Base-by-base conservation (phyloP, 139 green algal genomes). In the Chlorella ohadii region DNA sequence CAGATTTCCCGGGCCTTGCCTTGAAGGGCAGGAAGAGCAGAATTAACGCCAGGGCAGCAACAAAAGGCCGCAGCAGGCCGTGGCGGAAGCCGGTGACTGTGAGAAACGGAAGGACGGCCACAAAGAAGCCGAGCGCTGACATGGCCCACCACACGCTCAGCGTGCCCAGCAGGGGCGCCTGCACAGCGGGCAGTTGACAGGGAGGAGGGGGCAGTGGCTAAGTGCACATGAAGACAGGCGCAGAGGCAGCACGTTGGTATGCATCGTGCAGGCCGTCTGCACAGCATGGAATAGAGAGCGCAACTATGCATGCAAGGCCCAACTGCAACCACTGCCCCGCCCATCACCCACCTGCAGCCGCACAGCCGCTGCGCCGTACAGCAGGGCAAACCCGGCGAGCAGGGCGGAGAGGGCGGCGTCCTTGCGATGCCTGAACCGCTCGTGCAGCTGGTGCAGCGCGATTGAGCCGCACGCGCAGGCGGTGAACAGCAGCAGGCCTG, bases 1-100 rank as follows among this genome's bases (percentile, higher is more conserved):
- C n/a, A n/a, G n/a, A n/a, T n/a, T n/a, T n/a, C n/a, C n/a, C n/a
- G n/a, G 6, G 44, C 47, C 59, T 44, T 23, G 38, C 76, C 76
- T 82, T 82, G 76, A 72, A 82, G 25, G 76, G 76, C 36, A 82
- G 61, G 38, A 82, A 82, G 12, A 39, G 23, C 36, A 73, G 59
- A 23, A 72, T 33, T 2, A 82, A 38, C 4, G 51, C 27, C 31
- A 73, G 38, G 4, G 76, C 5, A 3, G 76, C 59, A 38, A 3
- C 23, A 41, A 82, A 82, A 6, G 76, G 76, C 1, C 25, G 1
- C 36, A 36, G 3, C 76, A 82, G 23, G 59, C 76, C 76, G 15
- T 73, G 31, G 6, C 59, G 34, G 76, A 82, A 82, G 15, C 76
- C 76, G 27, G 72, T 72, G 16, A 82, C 61, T 9, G 76, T 82